phyloP scores from a whole-genome alignment of 2,329 filamentous ascomycete species.

The Fonsecaea monophora region DNA sequence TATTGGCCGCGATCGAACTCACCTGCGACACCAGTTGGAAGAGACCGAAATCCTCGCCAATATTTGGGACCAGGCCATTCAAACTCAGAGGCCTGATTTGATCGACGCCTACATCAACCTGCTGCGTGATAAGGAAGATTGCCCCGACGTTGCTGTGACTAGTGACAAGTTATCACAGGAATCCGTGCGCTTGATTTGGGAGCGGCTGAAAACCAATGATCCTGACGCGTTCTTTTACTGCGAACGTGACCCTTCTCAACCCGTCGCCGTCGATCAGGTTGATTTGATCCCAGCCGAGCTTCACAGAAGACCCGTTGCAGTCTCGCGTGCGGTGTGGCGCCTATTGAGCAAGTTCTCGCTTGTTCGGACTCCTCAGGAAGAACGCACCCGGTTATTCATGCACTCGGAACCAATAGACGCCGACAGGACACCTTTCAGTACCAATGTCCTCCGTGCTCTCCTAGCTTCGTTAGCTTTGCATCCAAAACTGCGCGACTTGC shows the following conservation, averaged over 20 bases:
- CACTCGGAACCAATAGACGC: constrained; percentile 13
- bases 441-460: constrained; percentile 31
- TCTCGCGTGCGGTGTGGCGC: background rate
- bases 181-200: constrained; percentile 36
- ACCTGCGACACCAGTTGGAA: constrained; percentile 17
- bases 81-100: background rate
- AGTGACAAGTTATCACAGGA: constrained; percentile 24
- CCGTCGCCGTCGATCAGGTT: background rate
- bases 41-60: constrained; percentile 14
- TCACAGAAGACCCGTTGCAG: background rate
- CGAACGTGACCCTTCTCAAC: background rate
- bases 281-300: background rate
- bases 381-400: constrained; percentile 28
- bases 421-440: constrained; percentile 30
- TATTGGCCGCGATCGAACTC: constrained; percentile 27
- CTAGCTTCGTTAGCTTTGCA: constrained; percentile 37
- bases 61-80: constrained; percentile 29
- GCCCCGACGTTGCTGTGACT: constrained; percentile 33
- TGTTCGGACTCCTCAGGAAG: constrained; percentile 21
- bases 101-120: constrained; percentile 37
- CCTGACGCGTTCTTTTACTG: constrained; percentile 23
- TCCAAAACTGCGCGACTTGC: constrained; percentile 27
- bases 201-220: constrained; percentile 5
- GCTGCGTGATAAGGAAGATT: constrained; percentile 31
- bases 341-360: constrained; percentile 19